A percentile compares a stretch with the other conserved stretches of the same genome.
Evolutionary conservation across 2,329 filamentous ascomycete genomes (phyloP).

Genomic region (Sporothrix pallida): DNA sequence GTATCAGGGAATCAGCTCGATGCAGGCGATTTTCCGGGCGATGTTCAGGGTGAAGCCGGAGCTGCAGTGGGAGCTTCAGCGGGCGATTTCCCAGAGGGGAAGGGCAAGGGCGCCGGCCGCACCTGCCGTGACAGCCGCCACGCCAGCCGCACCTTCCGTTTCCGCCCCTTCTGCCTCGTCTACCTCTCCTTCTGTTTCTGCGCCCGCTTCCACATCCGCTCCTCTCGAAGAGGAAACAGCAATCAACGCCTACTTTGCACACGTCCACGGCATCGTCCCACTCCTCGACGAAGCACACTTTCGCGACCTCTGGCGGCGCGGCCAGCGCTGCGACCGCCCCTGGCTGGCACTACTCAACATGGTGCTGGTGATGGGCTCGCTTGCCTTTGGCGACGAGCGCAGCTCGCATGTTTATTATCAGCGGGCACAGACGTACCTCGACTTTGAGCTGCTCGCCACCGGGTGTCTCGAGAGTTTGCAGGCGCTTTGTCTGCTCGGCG

Average conservation of each 20-base stretch:
- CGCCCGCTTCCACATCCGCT: neutral
- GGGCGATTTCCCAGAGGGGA: neutral
- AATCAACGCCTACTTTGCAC: conserved; percentile 12
- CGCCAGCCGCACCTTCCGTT: neutral
- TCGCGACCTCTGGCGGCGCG: conserved; percentile 9
- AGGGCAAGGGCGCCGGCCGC: neutral
- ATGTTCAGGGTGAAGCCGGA: conserved; percentile 3
- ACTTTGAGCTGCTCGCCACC: conserved; percentile 11
- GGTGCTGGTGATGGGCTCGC: neutral
- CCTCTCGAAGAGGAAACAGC: conserved; percentile 6
- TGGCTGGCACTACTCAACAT: conserved; percentile 1
- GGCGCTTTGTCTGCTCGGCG: conserved; percentile 15
- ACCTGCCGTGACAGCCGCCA: neutral
- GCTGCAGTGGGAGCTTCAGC: conserved; percentile 3
- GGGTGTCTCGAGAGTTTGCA: conserved; percentile 15
- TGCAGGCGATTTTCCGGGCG: conserved; percentile 7
- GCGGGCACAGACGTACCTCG: conserved; percentile 3
- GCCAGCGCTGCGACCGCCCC: conserved; percentile 12
- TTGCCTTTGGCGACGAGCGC: conserved; percentile 10
- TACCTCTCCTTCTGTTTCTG: neutral
- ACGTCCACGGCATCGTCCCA: conserved; percentile 4
- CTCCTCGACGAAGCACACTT: neutral
- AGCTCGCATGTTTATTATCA: neutral
- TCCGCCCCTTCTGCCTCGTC: neutral
- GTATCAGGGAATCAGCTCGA: conserved; percentile 5